Evolutionary conservation across 129 eudicot species (phyloP).

Genomic region (Calendula officinalis): DNA sequence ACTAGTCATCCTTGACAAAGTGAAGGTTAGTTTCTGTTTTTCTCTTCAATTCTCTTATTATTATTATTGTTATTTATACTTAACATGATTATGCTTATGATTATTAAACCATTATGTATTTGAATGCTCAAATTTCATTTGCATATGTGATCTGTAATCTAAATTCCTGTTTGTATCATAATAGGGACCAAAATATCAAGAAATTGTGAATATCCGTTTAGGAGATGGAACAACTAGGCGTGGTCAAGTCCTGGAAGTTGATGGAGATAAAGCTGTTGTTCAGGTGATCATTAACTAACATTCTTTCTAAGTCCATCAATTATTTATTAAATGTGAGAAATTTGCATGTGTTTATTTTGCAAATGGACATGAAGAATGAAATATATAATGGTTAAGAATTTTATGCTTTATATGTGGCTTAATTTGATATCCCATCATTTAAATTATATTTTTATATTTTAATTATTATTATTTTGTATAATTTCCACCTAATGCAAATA

Average conservation of each 20-base stretch:
- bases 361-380: neutral
- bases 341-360: neutral
- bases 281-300: constrained; percentile 45
- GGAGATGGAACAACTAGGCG: constrained; percentile 97
- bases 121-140: neutral
- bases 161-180: constrained; percentile 5
- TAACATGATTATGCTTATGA: neutral
- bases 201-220: constrained; percentile 89
- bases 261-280: constrained; percentile 96
- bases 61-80: neutral
- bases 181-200: constrained; percentile 96
- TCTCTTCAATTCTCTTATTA: neutral
- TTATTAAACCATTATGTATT: constrained; percentile 1
- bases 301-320: neutral
- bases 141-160: constrained; percentile 5
- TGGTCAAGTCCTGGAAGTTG: constrained; percentile 98
- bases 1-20: constrained; percentile 95
- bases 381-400: neutral
- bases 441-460: neutral
- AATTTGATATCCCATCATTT: neutral
- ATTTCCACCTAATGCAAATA: constrained; percentile 2
- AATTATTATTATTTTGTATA: neutral
- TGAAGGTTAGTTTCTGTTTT: constrained; percentile 54
- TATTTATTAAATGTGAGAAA: neutral
- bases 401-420: neutral